These are phyloP conservation scores for Ceratorhiza oryzae-sativae DNA, from an alignment of 1,284 basidiomycete genomes.

Conservation along the genomic window DNA sequence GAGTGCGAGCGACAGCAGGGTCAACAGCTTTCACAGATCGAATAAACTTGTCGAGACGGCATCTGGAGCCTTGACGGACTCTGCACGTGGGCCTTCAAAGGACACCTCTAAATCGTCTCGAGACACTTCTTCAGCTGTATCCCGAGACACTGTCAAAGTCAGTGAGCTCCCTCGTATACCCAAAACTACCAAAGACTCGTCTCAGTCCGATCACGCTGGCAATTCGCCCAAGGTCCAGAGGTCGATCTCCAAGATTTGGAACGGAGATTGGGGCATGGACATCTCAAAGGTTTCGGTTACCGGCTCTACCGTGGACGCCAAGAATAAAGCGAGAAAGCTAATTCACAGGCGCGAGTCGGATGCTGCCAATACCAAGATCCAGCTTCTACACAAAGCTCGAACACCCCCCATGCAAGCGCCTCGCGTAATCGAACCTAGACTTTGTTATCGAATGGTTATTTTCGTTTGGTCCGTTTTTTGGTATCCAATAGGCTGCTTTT, in stretches of 20 bases:
- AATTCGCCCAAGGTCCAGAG: background rate
- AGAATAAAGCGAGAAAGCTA: background rate
- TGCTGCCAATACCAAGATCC: background rate
- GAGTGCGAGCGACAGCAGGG: background rate
- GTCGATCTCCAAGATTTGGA: conserved; percentile 7
- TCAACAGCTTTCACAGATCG: background rate
- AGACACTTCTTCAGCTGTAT: background rate
- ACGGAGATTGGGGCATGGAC: conserved; percentile 28
- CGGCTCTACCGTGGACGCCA: background rate
- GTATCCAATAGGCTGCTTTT: background rate
- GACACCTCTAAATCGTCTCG: no score
- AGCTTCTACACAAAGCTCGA: background rate
- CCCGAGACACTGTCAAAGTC: background rate
- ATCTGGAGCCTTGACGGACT: background rate
- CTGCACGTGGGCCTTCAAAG: background rate
- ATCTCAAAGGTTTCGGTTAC: conserved; percentile 18
- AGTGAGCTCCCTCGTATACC: conserved; percentile 2
- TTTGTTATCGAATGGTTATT: background rate
- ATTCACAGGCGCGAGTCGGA: background rate
- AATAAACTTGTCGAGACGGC: background rate
- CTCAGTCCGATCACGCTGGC: background rate
- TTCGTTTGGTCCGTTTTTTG: background rate
- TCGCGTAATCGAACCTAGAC: background rate
- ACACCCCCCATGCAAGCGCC: no score
- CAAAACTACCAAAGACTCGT: background rate